Conservation (phyloP, 2,329 filamentous ascomycete genomes). For the Alternaria sp. region DNA sequence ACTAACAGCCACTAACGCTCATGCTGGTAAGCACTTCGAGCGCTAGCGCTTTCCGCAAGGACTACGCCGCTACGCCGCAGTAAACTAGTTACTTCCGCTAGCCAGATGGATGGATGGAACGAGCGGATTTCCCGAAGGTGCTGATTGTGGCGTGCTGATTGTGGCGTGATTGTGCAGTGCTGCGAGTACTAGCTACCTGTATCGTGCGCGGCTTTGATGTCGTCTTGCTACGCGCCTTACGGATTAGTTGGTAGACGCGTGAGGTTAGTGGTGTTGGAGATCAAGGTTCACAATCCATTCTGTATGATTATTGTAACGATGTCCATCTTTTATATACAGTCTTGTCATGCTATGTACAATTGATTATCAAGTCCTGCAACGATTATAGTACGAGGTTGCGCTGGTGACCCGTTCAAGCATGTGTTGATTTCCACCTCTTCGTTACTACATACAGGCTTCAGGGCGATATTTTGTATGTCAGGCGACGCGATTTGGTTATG, state of each 20-base stretch:
- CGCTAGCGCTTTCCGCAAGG: neutral
- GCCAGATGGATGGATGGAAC: neutral
- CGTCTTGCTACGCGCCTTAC: neutral
- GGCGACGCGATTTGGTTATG: constrained; percentile 13
- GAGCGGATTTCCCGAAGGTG: neutral
- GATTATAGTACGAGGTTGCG: neutral
- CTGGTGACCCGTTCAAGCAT: neutral
- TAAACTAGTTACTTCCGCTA: neutral
- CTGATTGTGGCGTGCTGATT: neutral
- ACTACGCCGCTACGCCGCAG: neutral
- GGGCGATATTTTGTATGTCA: constrained; percentile 21
- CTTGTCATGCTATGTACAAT: neutral
- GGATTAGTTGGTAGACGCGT: neutral
- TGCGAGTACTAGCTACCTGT: neutral
- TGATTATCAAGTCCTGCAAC: neutral
- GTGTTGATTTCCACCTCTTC: neutral
- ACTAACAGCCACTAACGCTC: constrained; percentile 2
- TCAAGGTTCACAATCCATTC: neutral
- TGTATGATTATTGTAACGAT: neutral
- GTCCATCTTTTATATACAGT: neutral
- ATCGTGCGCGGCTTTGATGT: neutral
- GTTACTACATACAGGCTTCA: neutral
- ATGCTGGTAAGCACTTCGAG: neutral
- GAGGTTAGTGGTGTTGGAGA: neutral
- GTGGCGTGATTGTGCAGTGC: neutral